phyloP scores from a whole-genome alignment of 1,284 basidiomycete genomes.

The Melanopsichium pennsylvanicum region DNA sequence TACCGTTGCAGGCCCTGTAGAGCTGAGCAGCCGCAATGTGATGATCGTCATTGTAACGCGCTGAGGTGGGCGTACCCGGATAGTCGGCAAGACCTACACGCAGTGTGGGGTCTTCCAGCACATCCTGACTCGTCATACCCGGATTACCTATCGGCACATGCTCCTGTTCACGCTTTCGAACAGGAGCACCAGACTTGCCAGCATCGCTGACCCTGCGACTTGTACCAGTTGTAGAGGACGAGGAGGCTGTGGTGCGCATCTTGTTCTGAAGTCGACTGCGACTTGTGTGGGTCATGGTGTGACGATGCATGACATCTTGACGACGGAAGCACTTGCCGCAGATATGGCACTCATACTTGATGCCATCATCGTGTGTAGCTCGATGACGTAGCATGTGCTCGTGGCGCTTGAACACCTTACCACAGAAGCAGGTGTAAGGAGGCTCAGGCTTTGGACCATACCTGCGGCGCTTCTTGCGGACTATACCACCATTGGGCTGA shows the following conservation, averaged over 20 bases:
- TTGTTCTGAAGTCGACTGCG: conserved; percentile 24
- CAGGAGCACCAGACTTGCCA: background rate
- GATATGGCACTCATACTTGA: conserved; percentile 45
- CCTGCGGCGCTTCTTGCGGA: conserved; percentile 35
- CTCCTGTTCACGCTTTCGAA: conserved; percentile 9
- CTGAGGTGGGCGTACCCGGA: conserved; percentile 5
- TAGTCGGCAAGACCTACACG: conserved; percentile 32
- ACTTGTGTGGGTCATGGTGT: conserved; percentile 40
- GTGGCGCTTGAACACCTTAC: conserved; percentile 46
- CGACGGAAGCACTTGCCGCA: conserved; percentile 47
- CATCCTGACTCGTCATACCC: conserved; percentile 4
- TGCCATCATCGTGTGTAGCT: conserved; percentile 41
- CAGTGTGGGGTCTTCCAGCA: conserved; percentile 27
- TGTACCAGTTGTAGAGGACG: too few relatives aligned
- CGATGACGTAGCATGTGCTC: conserved; percentile 49
- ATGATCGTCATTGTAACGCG: conserved; percentile 29
- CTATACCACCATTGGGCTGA: background rate
- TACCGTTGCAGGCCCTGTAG: conserved; percentile 18
- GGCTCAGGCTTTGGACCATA: conserved; percentile 43
- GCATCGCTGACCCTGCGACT: background rate
- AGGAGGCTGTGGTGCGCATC: conserved; percentile 27
- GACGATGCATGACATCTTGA: conserved; percentile 49
- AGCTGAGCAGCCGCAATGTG: conserved; percentile 36
- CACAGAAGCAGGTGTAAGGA: conserved; percentile 43
- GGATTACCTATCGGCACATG: background rate